Percentiles rank a stretch among this genome's conserved stretches.
phyloP scores from a whole-genome alignment of 2,329 filamentous ascomycete species.

The Rhexocercosporidium sp. region DNA sequence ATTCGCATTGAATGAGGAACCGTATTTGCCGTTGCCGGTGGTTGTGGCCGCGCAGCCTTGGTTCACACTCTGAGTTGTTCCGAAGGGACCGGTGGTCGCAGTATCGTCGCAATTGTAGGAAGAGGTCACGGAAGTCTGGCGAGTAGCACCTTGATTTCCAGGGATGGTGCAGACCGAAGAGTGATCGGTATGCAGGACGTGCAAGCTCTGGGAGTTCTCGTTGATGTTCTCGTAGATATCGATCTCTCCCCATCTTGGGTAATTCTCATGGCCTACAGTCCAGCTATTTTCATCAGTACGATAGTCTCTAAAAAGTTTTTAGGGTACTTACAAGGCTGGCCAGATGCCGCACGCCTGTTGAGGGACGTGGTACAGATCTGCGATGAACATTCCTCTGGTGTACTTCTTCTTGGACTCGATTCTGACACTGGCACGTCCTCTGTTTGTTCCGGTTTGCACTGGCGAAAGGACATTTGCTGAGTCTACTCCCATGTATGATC shows the following conservation, averaged over 20 bases:
- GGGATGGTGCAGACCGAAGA: conserved; percentile 46
- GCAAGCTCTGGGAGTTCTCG: conserved; percentile 59
- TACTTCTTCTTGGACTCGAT: conserved; percentile 68
- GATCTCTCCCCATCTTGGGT: conserved; percentile 68
- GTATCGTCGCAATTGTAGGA: conserved; percentile 35
- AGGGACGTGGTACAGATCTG: conserved; percentile 77
- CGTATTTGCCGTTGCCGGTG: conserved; percentile 50
- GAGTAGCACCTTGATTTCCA: conserved; percentile 29
- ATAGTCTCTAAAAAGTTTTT: too few relatives aligned
- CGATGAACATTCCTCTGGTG: conserved; percentile 69
- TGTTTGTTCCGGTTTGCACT: conserved; percentile 38
- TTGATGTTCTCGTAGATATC: conserved; percentile 72
- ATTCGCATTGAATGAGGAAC: conserved; percentile 66
- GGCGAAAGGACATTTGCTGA: conserved; percentile 43
- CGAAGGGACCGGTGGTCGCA: conserved; percentile 38
- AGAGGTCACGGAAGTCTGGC: conserved; percentile 8
- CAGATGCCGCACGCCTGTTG: conserved; percentile 71
- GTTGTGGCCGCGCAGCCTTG: conserved; percentile 41
- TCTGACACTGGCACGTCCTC: conserved; percentile 64
- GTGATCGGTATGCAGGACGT: conserved; percentile 64
- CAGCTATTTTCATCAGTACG: conserved; percentile 31
- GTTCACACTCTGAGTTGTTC: conserved; percentile 45
- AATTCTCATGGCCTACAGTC: conserved; percentile 48
- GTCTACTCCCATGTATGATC: conserved; percentile 73
- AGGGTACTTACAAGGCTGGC: conserved; percentile 64